phyloP scores from a whole-genome alignment of 192 early-diverging fungal species.

The Podochytrium sp. region DNA sequence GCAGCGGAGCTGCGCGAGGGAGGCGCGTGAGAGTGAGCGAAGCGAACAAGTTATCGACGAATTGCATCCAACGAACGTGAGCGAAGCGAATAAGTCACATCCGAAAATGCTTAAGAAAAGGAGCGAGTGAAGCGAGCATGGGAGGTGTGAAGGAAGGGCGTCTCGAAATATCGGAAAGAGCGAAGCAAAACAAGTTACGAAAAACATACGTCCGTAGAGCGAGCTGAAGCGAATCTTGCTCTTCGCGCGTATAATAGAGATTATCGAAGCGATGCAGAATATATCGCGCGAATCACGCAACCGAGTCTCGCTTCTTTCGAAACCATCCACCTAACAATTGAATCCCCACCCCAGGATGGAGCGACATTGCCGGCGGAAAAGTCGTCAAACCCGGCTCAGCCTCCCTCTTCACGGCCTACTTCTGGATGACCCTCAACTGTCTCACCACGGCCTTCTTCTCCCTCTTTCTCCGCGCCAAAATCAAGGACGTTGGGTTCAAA shows the following conservation, averaged over 20 bases:
- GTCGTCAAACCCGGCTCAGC: slow-evolving; percentile 30
- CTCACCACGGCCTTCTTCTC: slow-evolving; percentile 86
- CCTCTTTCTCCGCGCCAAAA: slow-evolving; percentile 87
- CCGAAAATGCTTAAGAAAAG: no score
- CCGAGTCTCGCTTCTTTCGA: not conserved
- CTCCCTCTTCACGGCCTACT: slow-evolving; percentile 35
- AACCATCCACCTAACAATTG: not conserved
- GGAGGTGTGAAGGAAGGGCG: no score
- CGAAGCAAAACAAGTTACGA: no score
- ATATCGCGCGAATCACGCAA: no score
- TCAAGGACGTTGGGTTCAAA: slow-evolving; percentile 88
- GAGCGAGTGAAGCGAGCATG: no score
- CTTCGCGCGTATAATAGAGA: not conserved
- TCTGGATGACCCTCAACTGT: slow-evolving; percentile 94
- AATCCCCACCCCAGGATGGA: slow-evolving; percentile 31
- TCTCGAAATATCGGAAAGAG: no score
- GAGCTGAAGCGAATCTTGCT: not conserved
- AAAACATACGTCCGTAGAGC: not conserved
- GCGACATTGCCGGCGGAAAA: slow-evolving; percentile 42
- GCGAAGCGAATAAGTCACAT: not conserved
- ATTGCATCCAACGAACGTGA: no score
- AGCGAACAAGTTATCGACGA: not conserved
- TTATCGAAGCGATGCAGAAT: no score
- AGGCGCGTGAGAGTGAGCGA: not conserved
- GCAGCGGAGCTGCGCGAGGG: not conserved